Evolutionary conservation across 768 basidiomycete species (phyloP), one percentile per base, ranked within the genome.

Genomic region (Leccinum imitatum): DNA sequence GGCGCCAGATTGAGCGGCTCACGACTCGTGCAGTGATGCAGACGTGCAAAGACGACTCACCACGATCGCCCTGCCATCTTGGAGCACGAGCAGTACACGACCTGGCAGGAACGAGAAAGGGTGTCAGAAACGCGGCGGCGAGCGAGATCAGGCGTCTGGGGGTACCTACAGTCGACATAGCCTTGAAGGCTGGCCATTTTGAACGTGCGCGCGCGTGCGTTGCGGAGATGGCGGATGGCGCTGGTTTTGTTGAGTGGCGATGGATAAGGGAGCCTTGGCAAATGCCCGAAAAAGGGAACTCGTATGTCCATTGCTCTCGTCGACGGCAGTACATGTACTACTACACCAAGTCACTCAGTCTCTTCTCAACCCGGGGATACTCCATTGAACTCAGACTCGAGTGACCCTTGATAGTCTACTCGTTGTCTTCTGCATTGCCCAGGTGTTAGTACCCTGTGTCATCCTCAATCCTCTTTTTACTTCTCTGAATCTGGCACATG

Each of bases 11-110:
- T 53, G 48, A 48, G 51, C 30, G 21, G n/a, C 53, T 48, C 19
- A 47, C 47, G 31, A 10, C 41, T 44, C 10, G 41, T 41, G 39
- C 8, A 35, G 25, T 14, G 14, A 10, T 48, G n/a, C 1, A 13
- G 33, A 35, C 13, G 33, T 35, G 5, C 33, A 13, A 35, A 21
- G 23, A 46, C 9, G 15, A 80, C 90, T 56, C 63, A 96, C 96
- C 66, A 96, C 87, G 72, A 98, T 97, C 46, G 90, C 86, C 68
- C 96, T 87, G 54, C 96, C 96, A 74, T 99, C 96, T 80, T 98
- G 94, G 35, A 44, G 41, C 41, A 44, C 41, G n/a, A 44, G 41
- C 41, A 44, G 41, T 44, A 44, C 41, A 44, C 41, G 41, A 19
- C 41, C 41, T 44, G 41, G 41, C 9, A 2, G 41, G n/a, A 19